A percentile compares a stretch with the other conserved stretches of the same genome.
Conservation (phyloP, 805 yeast species). For the Myxozyma kluyveri region DNA sequence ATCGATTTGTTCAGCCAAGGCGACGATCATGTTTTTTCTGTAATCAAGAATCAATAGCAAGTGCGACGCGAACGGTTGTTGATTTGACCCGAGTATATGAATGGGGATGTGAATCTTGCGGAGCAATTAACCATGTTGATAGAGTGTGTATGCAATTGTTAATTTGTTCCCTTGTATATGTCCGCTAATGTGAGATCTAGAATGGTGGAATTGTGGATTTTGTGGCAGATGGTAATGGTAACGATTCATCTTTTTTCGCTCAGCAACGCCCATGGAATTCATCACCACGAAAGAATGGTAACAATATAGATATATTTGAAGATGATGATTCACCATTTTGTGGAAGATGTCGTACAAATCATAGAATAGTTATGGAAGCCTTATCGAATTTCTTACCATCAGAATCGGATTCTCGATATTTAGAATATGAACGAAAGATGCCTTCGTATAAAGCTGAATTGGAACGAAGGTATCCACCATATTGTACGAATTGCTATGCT, state of each 20-base stretch:
- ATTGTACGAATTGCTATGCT: constrained; percentile 11
- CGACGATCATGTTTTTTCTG: constrained; percentile 18
- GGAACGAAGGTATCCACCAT: constrained; percentile 24
- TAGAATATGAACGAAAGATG: neutral
- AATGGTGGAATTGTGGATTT: constrained; percentile 19
- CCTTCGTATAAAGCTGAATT: constrained; percentile 17
- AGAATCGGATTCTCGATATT: constrained; percentile 12
- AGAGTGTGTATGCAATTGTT: constrained; percentile 4
- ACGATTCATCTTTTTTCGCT: neutral
- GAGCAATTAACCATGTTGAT: constrained; percentile 19
- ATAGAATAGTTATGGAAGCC: constrained; percentile 18
- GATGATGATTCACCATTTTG: constrained; percentile 22
- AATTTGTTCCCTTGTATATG: neutral
- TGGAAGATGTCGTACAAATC: constrained; percentile 15
- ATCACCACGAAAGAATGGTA: neutral
- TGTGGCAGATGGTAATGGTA: constrained; percentile 12
- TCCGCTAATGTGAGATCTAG: constrained; percentile 3
- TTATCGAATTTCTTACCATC: constrained; percentile 19
- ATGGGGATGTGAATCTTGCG: constrained; percentile 24
- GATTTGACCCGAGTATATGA: constrained; percentile 1
- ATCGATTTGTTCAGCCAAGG: too few relatives aligned
- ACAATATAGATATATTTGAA: neutral
- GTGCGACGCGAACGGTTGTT: neutral
- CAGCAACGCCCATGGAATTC: neutral
- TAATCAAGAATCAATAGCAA: constrained; percentile 2